Percentiles rank a stretch among this genome's conserved stretches.
These are phyloP conservation scores for Cutaneotrichosporon mucoides DNA, from an alignment of 1,284 basidiomycete genomes.

Conservation along the genomic window DNA sequence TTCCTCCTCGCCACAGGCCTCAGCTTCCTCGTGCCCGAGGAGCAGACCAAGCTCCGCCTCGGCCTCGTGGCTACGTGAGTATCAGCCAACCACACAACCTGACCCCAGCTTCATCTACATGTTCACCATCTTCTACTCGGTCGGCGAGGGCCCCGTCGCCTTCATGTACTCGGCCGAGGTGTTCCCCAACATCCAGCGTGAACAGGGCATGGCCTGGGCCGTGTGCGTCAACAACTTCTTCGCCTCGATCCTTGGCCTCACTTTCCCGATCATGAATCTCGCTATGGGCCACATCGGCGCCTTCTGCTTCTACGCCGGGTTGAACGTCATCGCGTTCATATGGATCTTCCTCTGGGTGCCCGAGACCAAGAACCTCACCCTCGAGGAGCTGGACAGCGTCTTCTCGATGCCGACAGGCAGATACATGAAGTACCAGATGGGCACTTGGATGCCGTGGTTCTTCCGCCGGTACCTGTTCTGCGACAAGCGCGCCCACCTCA, in stretches of 20 bases:
- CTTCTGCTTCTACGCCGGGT: conserved; percentile 51
- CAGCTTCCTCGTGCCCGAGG: conserved; percentile 53
- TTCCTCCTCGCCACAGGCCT: conserved; percentile 29
- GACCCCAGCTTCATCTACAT: conserved; percentile 48
- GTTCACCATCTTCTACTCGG: conserved; percentile 49
- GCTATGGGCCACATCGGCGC: conserved; percentile 62
- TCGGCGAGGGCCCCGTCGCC: conserved; percentile 73
- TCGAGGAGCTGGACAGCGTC: conserved; percentile 41
- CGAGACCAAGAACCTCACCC: conserved; percentile 32
- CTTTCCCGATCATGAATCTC: conserved; percentile 60
- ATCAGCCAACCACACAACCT: too few relatives aligned
- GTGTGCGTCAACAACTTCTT: conserved; percentile 30
- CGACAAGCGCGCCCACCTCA: conserved; percentile 6
- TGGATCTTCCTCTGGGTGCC: conserved; percentile 34
- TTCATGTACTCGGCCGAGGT: conserved; percentile 54
- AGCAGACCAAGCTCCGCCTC: conserved; percentile 45
- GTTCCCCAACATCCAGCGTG: conserved; percentile 53
- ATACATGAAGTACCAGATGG: conserved; percentile 28
- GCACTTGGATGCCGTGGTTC: conserved; percentile 6
- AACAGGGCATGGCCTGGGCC: conserved; percentile 55
- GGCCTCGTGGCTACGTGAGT: conserved; percentile 55
- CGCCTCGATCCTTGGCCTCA: conserved; percentile 33
- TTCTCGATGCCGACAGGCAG: conserved; percentile 30
- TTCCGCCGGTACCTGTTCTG: conserved; percentile 12
- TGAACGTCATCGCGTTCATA: conserved; percentile 29